Evolutionary conservation across 805 yeast genomes (phyloP).

Genomic region (Kodamaea nitidulidarum): DNA sequence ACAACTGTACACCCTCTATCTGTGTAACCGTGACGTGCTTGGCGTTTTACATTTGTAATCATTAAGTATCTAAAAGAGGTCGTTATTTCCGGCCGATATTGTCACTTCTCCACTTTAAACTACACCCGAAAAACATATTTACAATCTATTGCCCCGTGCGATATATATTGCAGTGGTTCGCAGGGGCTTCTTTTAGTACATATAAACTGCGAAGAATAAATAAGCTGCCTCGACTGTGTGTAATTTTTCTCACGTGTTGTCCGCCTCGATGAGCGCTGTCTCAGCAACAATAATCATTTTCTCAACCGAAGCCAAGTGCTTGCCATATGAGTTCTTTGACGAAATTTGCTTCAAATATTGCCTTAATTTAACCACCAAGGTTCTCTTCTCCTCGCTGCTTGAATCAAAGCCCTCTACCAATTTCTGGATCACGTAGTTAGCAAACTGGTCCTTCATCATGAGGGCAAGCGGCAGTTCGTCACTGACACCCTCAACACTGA

Average conservation of each 20-base stretch:
- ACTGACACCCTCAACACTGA: conserved; percentile 43
- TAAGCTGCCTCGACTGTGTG: too few relatives aligned
- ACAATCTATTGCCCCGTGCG: conserved; percentile 3
- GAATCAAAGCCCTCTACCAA: conserved; percentile 74
- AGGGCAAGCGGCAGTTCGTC: conserved; percentile 71
- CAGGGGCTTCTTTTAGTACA: not conserved
- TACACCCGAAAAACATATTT: conserved; percentile 3
- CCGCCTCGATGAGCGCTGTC: conserved; percentile 41
- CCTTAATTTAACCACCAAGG: conserved; percentile 69
- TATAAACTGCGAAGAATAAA: not conserved
- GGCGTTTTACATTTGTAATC: not conserved
- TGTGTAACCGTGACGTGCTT: not conserved
- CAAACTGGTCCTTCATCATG: conserved; percentile 98
- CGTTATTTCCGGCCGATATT: not conserved
- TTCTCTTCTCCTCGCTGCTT: conserved; percentile 57
- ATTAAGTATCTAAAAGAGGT: too few relatives aligned
- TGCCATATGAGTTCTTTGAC: conserved; percentile 62
- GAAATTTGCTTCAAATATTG: conserved; percentile 75
- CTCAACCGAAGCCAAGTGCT: conserved; percentile 80
- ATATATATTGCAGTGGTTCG: not conserved
- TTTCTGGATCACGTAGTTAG: conserved; percentile 95
- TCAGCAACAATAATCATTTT: conserved; percentile 59
- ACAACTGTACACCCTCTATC: too few relatives aligned
- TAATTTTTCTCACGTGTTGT: conserved; percentile 20
- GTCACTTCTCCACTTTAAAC: not conserved